Evolutionary conservation across 495 filamentous ascomycete genomes (phyloP), one percentile per base, ranked within the genome.

Genomic region (Aspergillus steynii): DNA sequence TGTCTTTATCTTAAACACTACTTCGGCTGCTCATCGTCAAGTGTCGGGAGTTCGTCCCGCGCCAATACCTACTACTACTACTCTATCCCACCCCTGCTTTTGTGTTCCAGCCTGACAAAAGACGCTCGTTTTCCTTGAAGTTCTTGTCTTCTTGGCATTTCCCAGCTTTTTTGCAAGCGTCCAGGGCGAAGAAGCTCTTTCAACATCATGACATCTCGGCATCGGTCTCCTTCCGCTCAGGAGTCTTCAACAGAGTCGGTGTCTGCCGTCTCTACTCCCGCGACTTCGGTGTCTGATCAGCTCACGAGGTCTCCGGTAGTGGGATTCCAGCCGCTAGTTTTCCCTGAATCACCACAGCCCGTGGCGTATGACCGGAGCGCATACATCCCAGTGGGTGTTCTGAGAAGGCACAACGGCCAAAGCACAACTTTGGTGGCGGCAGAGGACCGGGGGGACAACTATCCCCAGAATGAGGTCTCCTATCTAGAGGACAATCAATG

Each of bases 401-500:
- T 70, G 50, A 61, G 58, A 27, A 64, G 56, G 45, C 56, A 48
- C 14, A 59, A 50, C 15, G 15, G 31, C 8, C 31, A 26, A 14
- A 10, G 20, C 54, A 45, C 26, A 29, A 48, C 46, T 28, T 20
- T 50, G 31, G 25, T 29, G 4, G 12, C 47, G 12, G 12, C 29
- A 29, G 37, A 27, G 29, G 34, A 27, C 15, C 9, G 29, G 48
- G 29, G n/a, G 4, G 56, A 61, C 57, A 52, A 46, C 6, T 74
- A 61, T 29, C 67, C 68, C 20, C 48, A 57, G 14, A 14, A 53
- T 1, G 72, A 75, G 14, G 47, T 79, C n/a, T 29, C 48, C 1
- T 53, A 60, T 1, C 32, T 80, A 28, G 64, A 77, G 55, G 63
- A 57, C 14, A 53, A 74, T 42, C 45, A 60, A 14, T 79, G 78